These are phyloP conservation scores for Thalassiosira gravida DNA, from an alignment of 352 stramenopile species.

Conservation along the genomic window DNA sequence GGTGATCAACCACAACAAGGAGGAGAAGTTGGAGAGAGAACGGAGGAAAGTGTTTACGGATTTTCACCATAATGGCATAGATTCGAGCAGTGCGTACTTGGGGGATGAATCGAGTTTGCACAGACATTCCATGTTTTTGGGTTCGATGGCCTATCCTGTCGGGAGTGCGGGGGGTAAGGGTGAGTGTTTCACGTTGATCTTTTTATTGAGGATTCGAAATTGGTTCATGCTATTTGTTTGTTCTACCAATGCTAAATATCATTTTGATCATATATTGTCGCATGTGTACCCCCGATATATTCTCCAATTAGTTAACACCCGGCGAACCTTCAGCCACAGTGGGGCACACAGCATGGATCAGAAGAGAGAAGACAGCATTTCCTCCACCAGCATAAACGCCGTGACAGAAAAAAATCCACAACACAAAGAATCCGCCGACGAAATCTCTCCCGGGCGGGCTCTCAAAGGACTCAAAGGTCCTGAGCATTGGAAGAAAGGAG, in stretches of 20 bases:
- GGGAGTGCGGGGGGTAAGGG: no score
- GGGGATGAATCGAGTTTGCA: conserved; percentile 70
- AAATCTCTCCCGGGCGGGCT: conserved; percentile 46
- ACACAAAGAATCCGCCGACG: conserved; percentile 21
- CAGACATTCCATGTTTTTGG: conserved; percentile 46
- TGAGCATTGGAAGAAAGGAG: conserved; percentile 67
- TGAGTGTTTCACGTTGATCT: no score
- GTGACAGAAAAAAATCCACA: conserved; percentile 20
- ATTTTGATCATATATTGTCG: no score
- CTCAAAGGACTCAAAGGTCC: conserved; percentile 67
- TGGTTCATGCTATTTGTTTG: no score
- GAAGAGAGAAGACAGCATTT: conserved; percentile 24
- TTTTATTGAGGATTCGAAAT: no score
- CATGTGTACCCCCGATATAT: no score
- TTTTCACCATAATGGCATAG: conserved; percentile 81
- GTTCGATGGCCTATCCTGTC: no score
- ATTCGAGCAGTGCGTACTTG: conserved; percentile 78
- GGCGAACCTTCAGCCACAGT: no score
- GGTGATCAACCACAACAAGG: conserved; percentile 24
- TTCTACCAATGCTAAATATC: no score
- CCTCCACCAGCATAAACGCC: conserved; percentile 28
- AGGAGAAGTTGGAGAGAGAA: conserved; percentile 49
- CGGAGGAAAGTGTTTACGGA: conserved; percentile 81
- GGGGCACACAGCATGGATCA: conserved; percentile 43
- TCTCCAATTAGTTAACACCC: no score